Evolutionary conservation across 441 rosid species (phyloP), one percentile per base, ranked within the genome.

Genomic region (Gossypium schwendimanii): DNA sequence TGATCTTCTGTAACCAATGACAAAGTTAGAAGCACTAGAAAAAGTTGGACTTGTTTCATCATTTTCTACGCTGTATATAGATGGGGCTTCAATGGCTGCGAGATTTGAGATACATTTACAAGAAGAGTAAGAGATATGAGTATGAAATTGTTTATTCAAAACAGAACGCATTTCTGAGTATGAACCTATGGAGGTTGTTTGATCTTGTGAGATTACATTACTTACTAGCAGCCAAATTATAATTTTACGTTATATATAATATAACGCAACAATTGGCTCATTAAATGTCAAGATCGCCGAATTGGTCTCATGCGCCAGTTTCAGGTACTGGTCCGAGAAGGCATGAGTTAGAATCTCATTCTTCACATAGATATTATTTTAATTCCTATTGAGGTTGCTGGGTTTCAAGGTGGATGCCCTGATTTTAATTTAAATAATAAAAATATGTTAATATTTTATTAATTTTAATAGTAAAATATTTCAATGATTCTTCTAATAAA

Each of bases 301-400:
- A 90, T 87, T 88, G 96, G 96, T 86, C 91, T 81, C 86, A 87
- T 89, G 97, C 92, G 86, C 87, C 89, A 87, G 90, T 81, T 86
- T 87, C 87, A 85, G 91, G 94, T 87, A 81, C 89, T 84, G 89
- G 89, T 86, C 89, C 87, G 87, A 87, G 85, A 89, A 90, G 92
- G 94, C 88, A 82, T 84, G 85, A 89, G 92, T 86, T 89, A 85
- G 77, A 87, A 89, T 87, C 89, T 89, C 90, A 86, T 84, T 89
- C 90, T 84, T 86, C 89, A 87, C 86, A 86, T 3, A 3, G 1
- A 3, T 15, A 3, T 15, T 49, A 49, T 3, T 49, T 49, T 49
- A 49, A 4, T 14, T 15, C 18, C 6, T 6, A 49, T 14, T 1
- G 17, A 49, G 17, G 53, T 0, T 15, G 6, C 17, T 11, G 15